Percentiles rank a stretch among this genome's conserved stretches.
Conservation (phyloP, 768 basidiomycete species). For the Termitomyces sp. region DNA sequence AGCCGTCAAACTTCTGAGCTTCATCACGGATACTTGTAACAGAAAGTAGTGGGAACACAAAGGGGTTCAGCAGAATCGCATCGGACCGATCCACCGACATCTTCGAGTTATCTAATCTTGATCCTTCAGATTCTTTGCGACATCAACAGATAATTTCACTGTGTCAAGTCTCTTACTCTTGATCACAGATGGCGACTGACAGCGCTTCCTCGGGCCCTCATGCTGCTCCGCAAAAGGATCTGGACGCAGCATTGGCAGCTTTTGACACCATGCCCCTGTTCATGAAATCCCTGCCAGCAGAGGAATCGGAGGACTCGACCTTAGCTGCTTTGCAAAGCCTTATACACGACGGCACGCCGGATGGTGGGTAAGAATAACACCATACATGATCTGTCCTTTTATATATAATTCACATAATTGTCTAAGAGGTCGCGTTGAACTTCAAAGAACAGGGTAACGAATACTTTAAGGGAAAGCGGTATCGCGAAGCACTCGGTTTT, state of each 20-base stretch:
- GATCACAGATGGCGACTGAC: slow-evolving; percentile 15
- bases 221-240: slow-evolving; percentile 22
- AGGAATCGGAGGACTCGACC: slow-evolving; percentile 56
- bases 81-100: not conserved
- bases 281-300: slow-evolving; percentile 82
- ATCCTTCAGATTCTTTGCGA: not conserved
- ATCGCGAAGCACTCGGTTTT: slow-evolving; percentile 82
- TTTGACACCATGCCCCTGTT: slow-evolving; percentile 80
- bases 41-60: not conserved
- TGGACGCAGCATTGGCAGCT: slow-evolving; percentile 33
- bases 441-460: slow-evolving; percentile 97
- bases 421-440: slow-evolving; percentile 77
- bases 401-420: not conserved
- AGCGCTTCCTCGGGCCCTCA: slow-evolving; percentile 26
- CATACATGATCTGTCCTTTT: not conserved
- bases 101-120: not conserved
- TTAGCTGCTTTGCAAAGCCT: slow-evolving; percentile 84
- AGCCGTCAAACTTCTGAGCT: slow-evolving; percentile 45
- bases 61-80: not conserved
- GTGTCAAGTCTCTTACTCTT: not conserved
- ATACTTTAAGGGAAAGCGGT: slow-evolving; percentile 83
- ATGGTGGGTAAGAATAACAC: slow-evolving; percentile 62
- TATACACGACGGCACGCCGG: slow-evolving; percentile 84
- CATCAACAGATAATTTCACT: not conserved
- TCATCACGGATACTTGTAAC: slow-evolving; percentile 22